Base-by-base conservation (phyloP, 129 eudicot genomes). In the Deinandra increscens region DNA sequence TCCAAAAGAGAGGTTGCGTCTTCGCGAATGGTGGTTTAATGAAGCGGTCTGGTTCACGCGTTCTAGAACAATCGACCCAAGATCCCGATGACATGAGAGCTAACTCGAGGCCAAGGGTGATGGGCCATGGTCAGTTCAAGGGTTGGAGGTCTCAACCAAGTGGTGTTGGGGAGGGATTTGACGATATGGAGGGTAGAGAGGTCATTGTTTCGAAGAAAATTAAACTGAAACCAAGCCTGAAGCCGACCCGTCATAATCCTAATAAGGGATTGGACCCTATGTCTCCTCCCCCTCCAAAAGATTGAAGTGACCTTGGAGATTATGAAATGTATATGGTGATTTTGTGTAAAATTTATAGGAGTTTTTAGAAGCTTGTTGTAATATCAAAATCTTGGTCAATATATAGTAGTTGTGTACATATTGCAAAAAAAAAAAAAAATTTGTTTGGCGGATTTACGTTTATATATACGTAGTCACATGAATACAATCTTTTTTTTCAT, bases 131-230 rank as follows among this genome's bases (percentile, higher is more conserved):
- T 49, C 44, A 48, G 43, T 69, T 56, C 59, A 69, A 45, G 58
- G 18, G 14, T 15, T 76, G 64, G 75, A 68, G 70, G 62, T 37
- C 64, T 14, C 80, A 68, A 48, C 80, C 80, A 49, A 67, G 69
- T 14, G 75, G 44, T 36, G n/a, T 60, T n/a, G 70, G 49, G 56
- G 80, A 48, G 56, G 80, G 60, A 50, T n/a, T n/a, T n/a, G 46
- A 69, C 9, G 64, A 36, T 59, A 69, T 76, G 45, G 70, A 76
- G 7, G 80, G 80, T 17, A 49, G 80, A 38, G 80, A 76, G 44
- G 34, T 69, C 23, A 49, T 76, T 12, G 5, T 76, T 26, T 36
- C 75, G 0, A 68, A 60, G 64, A 26, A 54, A 55, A 55, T 55
- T 10, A 55, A 23, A 11, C 61, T 22, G 17, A 55, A 60, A 61